Evolutionary conservation across 2,329 filamentous ascomycete species (phyloP).

Genomic region (Ustilaginoidea virens): DNA sequence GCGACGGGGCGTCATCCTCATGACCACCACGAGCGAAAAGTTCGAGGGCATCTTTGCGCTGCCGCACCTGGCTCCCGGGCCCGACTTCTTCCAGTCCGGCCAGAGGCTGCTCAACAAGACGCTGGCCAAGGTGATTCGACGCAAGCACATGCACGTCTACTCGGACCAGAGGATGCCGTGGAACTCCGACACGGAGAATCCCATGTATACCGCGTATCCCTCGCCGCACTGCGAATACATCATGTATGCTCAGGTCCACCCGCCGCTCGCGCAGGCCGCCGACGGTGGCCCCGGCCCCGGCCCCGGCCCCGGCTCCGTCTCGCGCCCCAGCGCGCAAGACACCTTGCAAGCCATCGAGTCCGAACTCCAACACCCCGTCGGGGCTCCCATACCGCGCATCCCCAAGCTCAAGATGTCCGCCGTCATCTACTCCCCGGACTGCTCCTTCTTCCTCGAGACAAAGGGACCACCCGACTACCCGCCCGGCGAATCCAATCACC

Average conservation of each 20-base stretch:
- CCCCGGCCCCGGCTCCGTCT: constrained; percentile 11
- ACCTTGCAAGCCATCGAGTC: constrained; percentile 41
- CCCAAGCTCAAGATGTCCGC: constrained; percentile 46
- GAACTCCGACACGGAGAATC: constrained; percentile 52
- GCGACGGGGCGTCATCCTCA: constrained; percentile 59
- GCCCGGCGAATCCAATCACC: constrained; percentile 34
- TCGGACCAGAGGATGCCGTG: constrained; percentile 55
- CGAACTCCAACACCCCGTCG: constrained; percentile 46
- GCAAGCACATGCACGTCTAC: constrained; percentile 40
- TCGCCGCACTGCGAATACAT: constrained; percentile 77
- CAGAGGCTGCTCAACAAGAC: constrained; percentile 57
- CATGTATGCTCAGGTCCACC: constrained; percentile 66
- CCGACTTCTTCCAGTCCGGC: constrained; percentile 41
- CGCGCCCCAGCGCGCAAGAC: constrained; percentile 18
- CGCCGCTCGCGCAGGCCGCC: constrained; percentile 25
- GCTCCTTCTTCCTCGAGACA: constrained; percentile 48
- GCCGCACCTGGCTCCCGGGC: constrained; percentile 58
- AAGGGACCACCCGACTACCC: constrained; percentile 44
- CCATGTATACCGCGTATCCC: constrained; percentile 40
- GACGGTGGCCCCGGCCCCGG: constrained; percentile 10
- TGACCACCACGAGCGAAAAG: constrained; percentile 87
- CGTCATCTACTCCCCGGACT: constrained; percentile 53
- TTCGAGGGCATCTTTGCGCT: constrained; percentile 83
- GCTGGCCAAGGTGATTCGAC: constrained; percentile 49
- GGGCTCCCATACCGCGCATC: constrained; percentile 37